phyloP scores from a whole-genome alignment of 495 filamentous ascomycete genomes.

The Penicillium soppii region DNA sequence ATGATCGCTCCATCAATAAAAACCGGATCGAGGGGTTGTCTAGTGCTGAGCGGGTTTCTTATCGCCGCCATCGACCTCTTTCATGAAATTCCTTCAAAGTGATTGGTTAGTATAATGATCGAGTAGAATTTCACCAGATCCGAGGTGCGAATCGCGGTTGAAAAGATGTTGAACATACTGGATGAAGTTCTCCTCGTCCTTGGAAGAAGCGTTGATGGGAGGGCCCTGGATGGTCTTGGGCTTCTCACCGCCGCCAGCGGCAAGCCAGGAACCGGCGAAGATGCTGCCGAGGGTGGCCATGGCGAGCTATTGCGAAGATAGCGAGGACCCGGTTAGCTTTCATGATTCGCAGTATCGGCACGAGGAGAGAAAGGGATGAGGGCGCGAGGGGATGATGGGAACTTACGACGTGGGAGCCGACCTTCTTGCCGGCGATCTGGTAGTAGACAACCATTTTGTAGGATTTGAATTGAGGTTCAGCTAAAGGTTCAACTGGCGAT shows the following conservation, averaged over 20 bases:
- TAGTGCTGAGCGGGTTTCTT: slow-evolving; percentile 66
- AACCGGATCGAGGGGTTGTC: slow-evolving; percentile 19
- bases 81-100: slow-evolving; percentile 69
- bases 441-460: slow-evolving; percentile 85
- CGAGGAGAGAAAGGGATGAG: slow-evolving; percentile 24
- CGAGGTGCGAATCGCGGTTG: not conserved
- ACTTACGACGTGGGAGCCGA: slow-evolving; percentile 93
- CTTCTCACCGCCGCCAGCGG: slow-evolving; percentile 63
- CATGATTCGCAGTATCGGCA: slow-evolving; percentile 14
- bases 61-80: slow-evolving; percentile 66
- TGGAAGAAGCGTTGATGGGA: slow-evolving; percentile 81
- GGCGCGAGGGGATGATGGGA: not conserved
- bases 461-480: slow-evolving; percentile 28
- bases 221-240: slow-evolving; percentile 59
- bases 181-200: slow-evolving; percentile 97
- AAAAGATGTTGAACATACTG: slow-evolving; percentile 60
- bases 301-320: slow-evolving; percentile 65
- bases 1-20: slow-evolving; percentile 19
- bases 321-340: slow-evolving; percentile 10
- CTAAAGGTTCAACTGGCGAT: slow-evolving; percentile 37
- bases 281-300: slow-evolving; percentile 74
- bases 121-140: not conserved
- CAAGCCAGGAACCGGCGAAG: slow-evolving; percentile 55
- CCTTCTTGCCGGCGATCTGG: slow-evolving; percentile 80
- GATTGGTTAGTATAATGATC: slow-evolving; percentile 4